phyloP scores from a whole-genome alignment of 495 filamentous ascomycete genomes.

The Neurospora discreta region DNA sequence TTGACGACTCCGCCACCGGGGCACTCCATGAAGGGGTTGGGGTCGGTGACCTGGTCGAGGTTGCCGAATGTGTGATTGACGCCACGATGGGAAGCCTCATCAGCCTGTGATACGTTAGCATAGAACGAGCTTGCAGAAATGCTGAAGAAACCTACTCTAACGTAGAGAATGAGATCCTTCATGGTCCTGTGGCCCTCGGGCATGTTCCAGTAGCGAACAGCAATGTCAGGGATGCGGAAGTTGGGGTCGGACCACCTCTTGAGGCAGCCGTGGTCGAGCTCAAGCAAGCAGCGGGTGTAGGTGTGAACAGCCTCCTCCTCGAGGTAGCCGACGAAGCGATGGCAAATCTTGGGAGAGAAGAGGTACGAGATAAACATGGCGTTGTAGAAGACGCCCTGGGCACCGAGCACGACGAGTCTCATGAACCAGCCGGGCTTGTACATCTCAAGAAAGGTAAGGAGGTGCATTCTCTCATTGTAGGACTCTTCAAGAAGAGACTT shows the following conservation, averaged over 20 bases:
- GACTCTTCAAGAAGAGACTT: slow-evolving; percentile 89
- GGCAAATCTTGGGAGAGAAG: slow-evolving; percentile 76
- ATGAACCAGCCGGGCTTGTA: slow-evolving; percentile 86
- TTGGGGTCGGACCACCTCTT: slow-evolving; percentile 62
- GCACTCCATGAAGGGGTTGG: slow-evolving; percentile 67
- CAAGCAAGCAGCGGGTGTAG: slow-evolving; percentile 76
- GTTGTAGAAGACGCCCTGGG: slow-evolving; percentile 87
- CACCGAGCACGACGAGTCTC: slow-evolving; percentile 73
- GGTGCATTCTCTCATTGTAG: slow-evolving; percentile 94
- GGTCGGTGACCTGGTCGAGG: slow-evolving; percentile 64
- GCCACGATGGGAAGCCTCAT: slow-evolving; percentile 88
- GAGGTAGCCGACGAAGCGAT: slow-evolving; percentile 93
- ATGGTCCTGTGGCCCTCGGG: slow-evolving; percentile 74
- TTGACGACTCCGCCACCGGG: slow-evolving; percentile 31
- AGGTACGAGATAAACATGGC: slow-evolving; percentile 84
- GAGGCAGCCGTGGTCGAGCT: slow-evolving; percentile 72
- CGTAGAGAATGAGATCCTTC: slow-evolving; percentile 75
- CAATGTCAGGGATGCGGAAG: slow-evolving; percentile 79
- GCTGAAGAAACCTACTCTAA: slow-evolving; percentile 34
- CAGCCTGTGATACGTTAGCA: slow-evolving; percentile 32
- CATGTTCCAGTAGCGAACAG: slow-evolving; percentile 86
- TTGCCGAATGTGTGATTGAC: slow-evolving; percentile 95
- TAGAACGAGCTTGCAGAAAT: background rate
- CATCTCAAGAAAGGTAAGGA: slow-evolving; percentile 89
- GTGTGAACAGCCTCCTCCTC: slow-evolving; percentile 97